phyloP scores from a whole-genome alignment of 148 eudicot species.

The Agrostemma githago region DNA sequence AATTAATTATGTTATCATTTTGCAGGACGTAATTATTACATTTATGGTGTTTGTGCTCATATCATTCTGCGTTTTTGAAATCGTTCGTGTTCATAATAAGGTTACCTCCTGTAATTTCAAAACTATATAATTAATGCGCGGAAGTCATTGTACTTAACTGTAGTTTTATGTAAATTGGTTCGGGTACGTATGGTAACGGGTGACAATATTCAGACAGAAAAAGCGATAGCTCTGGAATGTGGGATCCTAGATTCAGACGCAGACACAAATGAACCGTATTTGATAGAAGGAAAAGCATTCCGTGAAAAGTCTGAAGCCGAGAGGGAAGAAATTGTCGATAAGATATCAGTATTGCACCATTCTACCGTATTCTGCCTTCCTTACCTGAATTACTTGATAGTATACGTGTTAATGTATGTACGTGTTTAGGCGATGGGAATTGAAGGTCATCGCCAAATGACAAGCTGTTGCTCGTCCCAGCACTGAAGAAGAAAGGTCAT shows the following conservation, averaged over 20 bases:
- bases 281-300: constrained; percentile 85
- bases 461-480: constrained; percentile 94
- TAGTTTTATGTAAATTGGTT: background rate
- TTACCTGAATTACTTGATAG: too few relatives aligned
- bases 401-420: background rate
- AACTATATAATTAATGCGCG: too few relatives aligned
- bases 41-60: too few relatives aligned
- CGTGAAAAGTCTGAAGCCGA: constrained; percentile 53
- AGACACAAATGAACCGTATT: constrained; percentile 67
- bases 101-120: too few relatives aligned
- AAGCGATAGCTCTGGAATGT: constrained; percentile 92
- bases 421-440: constrained; percentile 74
- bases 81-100: too few relatives aligned
- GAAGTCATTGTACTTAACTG: too few relatives aligned
- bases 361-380: background rate
- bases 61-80: too few relatives aligned
- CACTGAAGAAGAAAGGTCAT: constrained; percentile 79
- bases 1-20: too few relatives aligned
- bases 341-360: constrained; percentile 54
- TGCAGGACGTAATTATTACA: too few relatives aligned
- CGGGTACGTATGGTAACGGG: constrained; percentile 99
- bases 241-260: constrained; percentile 80
- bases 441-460: constrained; percentile 86
- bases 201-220: constrained; percentile 94
- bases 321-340: constrained; percentile 62